Evolutionary conservation across 169 alveolate genomes (phyloP).

Genomic region (Cryptosporidium canis): DNA sequence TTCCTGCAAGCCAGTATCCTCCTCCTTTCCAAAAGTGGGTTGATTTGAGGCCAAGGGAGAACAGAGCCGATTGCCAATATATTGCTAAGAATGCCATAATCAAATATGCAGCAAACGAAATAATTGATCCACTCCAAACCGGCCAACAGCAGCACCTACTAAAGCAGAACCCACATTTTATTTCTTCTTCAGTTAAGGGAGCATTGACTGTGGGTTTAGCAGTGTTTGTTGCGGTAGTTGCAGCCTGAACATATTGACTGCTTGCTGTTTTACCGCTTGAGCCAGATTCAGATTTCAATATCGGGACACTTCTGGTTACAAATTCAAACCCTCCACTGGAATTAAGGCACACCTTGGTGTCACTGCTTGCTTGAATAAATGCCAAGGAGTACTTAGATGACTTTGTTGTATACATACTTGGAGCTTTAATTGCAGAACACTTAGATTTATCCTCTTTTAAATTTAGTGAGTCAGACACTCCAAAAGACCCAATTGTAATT

Average conservation of each 20-base stretch:
- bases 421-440: slow-evolving; percentile 36
- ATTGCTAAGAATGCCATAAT: slow-evolving; percentile 66
- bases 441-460: slow-evolving; percentile 27
- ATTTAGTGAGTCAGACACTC: neutral
- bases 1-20: slow-evolving; percentile 78
- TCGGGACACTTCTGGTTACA: neutral
- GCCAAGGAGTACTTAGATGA: slow-evolving; percentile 48
- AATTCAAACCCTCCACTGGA: slow-evolving; percentile 51
- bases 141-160: slow-evolving; percentile 70
- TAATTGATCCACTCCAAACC: slow-evolving; percentile 69
- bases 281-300: neutral
- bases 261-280: neutral
- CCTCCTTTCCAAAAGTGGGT: slow-evolving; percentile 77
- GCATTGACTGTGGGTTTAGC: neutral
- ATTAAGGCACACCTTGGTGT: slow-evolving; percentile 26
- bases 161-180: slow-evolving; percentile 65
- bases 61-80: slow-evolving; percentile 67
- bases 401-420: slow-evolving; percentile 31
- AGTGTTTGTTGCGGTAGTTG: neutral
- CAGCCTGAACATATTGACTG: neutral
- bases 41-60: slow-evolving; percentile 74
- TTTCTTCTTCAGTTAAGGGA: slow-evolving; percentile 31
- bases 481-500: slow-evolving; percentile 1
- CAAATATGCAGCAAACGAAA: slow-evolving; percentile 51
- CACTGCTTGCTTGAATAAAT: slow-evolving; percentile 51